phyloP scores from a whole-genome alignment of 2,329 filamentous ascomycete genomes.

The Cercospora nicotianae region DNA sequence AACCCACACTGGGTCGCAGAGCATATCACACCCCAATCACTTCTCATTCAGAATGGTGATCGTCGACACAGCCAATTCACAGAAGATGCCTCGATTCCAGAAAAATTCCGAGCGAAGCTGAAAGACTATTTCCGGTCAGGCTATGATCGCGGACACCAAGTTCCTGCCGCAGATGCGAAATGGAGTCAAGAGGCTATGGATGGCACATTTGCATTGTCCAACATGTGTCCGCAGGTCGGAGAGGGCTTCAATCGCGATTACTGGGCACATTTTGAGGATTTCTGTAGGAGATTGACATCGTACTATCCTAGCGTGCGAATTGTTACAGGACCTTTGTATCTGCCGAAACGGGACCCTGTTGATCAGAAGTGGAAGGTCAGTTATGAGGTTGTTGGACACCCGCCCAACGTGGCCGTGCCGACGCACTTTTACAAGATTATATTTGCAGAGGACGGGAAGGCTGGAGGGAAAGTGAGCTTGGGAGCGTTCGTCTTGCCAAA shows the following conservation, averaged over 20 bases:
- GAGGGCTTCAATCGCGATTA: slow-evolving; percentile 99
- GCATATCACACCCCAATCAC: slow-evolving; percentile 88
- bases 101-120: slow-evolving; percentile 83
- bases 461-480: slow-evolving; percentile 73
- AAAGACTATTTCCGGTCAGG: slow-evolving; percentile 94
- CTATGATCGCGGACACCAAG: slow-evolving; percentile 95
- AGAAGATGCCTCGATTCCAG: slow-evolving; percentile 77
- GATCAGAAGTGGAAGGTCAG: slow-evolving; percentile 95
- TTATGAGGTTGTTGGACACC: slow-evolving; percentile 93
- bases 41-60: slow-evolving; percentile 73
- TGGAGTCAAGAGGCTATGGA: slow-evolving; percentile 95
- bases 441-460: slow-evolving; percentile 79
- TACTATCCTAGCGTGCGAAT: slow-evolving; percentile 85
- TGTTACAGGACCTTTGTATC: slow-evolving; percentile 89
- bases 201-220: slow-evolving; percentile 86
- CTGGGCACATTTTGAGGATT: slow-evolving; percentile 98
- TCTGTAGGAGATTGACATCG: slow-evolving; percentile 78
- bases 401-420: slow-evolving; percentile 90
- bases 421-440: slow-evolving; percentile 99
- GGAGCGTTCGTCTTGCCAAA: slow-evolving; percentile 96
- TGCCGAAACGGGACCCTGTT: slow-evolving; percentile 74
- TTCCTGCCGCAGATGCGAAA: slow-evolving; percentile 92
- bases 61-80: slow-evolving; percentile 79
- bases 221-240: slow-evolving; percentile 98
- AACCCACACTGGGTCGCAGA: slow-evolving; percentile 92